Evolutionary conservation across 257 asterid genomes (phyloP), one percentile per base, ranked within the genome.

Genomic region (Solanum rostratum): DNA sequence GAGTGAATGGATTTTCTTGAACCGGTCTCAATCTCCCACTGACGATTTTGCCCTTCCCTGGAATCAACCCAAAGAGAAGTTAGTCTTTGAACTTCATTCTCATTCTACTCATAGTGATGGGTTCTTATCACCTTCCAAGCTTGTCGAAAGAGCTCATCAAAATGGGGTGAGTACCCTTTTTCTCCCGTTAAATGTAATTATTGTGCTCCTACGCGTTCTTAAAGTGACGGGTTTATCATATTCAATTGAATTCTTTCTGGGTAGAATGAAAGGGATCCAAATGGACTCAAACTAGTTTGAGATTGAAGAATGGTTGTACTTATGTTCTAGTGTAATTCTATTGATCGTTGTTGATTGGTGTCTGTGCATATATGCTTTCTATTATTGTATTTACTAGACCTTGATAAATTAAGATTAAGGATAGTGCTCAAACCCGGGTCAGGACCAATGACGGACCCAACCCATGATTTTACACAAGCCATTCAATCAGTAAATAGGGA

Each of bases 51-150:
- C 90, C 81, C 94, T 95, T 73, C 92, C 90, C 5, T 89, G 94
- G 91, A 91, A 88, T 78, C 92, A 89, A 43, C 95, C 93, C 1
- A 97, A 95, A 88, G 99, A 93, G 84, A 97, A 92, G 85, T 90
- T 95, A 84, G 90, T 92, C 8, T 95, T 97, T 84, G 98, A 97
- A 81, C 90, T 97, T 66, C 99, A 97, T 84, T 94, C 87, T 52
- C 99, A 97, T 90, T 91, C 98, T 2, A 90, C 90, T 84, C 92
- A 92, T 86, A 97, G 99, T 86, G 99, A 97, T 90, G 99, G 99
- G 20, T 97, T 87, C 87, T 90, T 97, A 88, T 91, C 98, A 59
- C 98, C 99, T 86, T 46, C 98, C 50, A 97, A 94, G 92, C 98
- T 97, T 68, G 93, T 97, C 43, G 99, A 97, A 87, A 94, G 97